Evolutionary conservation across 108 stramenopile genomes (phyloP), one percentile per base, ranked within the genome.

Genomic region (Chaetoceros muelleri): DNA sequence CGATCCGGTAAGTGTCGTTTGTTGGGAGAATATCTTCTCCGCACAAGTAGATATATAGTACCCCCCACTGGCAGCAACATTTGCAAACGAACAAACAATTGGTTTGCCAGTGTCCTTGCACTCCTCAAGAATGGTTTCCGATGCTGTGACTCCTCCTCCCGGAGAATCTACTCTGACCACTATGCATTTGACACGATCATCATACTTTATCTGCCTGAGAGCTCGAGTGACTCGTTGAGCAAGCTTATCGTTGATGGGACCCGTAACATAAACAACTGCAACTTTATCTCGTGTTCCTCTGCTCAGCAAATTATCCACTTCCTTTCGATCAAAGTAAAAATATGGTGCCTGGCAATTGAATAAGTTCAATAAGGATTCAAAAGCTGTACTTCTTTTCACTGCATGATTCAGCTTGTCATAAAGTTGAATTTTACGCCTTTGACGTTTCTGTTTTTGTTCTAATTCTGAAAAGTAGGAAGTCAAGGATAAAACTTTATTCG

Each of bases 41-140:
- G 66, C 71, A 31, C 64, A 56, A 24, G 79, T 67, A 26, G 79
- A 48, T 27, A 88, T 79, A 72, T 88, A 88, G 67, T 88, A 88
- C 2, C 87, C 87, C 18, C 83, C 87, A 53, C 81, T 82, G 25
- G 87, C 87, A 30, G 78, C 79, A 17, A 71, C 67, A 67, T 88
- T 84, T 24, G 79, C 79, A 61, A 88, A 79, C 22, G 78, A 80
- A 25, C 82, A 80, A 28, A 88, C 68, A 17, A 76, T 57, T 0
- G 75, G 75, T 61, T 76, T 52, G 72, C 71, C 60, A 79, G 65
- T 13, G 62, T 75, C 63, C 51, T 79, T 60, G 17, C 80, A 45
- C 46, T 85, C 79, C 58, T 82, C 79, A 20, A 71, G 61, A 29
- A 88, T 78, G 18, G 77, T 61, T 67, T 88, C 87, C 18, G 81